These are phyloP conservation scores for Ophiostoma triangulosporum DNA, from an alignment of 2,329 filamentous ascomycete genomes.

Conservation along the genomic window DNA sequence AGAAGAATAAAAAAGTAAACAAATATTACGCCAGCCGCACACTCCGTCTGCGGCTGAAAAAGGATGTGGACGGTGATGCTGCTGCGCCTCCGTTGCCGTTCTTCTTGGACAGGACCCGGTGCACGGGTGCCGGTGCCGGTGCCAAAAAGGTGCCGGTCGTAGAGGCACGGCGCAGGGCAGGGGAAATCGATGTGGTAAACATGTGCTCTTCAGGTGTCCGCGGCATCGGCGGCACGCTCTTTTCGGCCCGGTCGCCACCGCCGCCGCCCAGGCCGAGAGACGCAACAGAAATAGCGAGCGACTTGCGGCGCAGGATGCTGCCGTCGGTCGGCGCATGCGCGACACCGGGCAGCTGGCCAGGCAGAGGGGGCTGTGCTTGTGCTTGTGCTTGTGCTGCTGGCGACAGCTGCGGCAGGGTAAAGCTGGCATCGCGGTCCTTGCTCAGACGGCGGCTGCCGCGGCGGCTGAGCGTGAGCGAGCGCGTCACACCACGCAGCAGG, in stretches of 20 bases:
- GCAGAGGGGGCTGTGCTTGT: not conserved
- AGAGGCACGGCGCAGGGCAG: not conserved
- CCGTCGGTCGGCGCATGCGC: not conserved
- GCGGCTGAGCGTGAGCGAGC: slow-evolving; percentile 39
- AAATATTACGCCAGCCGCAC: slow-evolving; percentile 1
- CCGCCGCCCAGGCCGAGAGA: not conserved
- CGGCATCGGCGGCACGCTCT: slow-evolving; percentile 25
- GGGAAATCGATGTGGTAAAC: not conserved
- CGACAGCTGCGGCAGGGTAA: not conserved
- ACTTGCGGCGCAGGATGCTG: slow-evolving; percentile 10
- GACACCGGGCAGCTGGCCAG: slow-evolving; percentile 11
- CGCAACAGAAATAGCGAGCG: slow-evolving; percentile 5
- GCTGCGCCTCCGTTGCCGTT: slow-evolving; percentile 17
- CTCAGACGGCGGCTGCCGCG: slow-evolving; percentile 38
- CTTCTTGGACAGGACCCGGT: slow-evolving; percentile 18
- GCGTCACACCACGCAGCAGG: slow-evolving; percentile 34
- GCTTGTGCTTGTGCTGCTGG: too few species aligned
- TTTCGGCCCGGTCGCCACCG: slow-evolving; percentile 19
- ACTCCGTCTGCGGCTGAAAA: slow-evolving; percentile 6
- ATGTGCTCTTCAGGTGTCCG: slow-evolving; percentile 11
- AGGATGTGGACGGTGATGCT: not conserved
- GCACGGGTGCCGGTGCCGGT: not conserved
- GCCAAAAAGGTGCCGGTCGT: slow-evolving; percentile 19
- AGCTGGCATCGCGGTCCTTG: slow-evolving; percentile 20
- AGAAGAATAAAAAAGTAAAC: not conserved